These are phyloP conservation scores for Acanthamoeba castellanii DNA, from an alignment of 208 protist species.

Conservation along the genomic window DNA sequence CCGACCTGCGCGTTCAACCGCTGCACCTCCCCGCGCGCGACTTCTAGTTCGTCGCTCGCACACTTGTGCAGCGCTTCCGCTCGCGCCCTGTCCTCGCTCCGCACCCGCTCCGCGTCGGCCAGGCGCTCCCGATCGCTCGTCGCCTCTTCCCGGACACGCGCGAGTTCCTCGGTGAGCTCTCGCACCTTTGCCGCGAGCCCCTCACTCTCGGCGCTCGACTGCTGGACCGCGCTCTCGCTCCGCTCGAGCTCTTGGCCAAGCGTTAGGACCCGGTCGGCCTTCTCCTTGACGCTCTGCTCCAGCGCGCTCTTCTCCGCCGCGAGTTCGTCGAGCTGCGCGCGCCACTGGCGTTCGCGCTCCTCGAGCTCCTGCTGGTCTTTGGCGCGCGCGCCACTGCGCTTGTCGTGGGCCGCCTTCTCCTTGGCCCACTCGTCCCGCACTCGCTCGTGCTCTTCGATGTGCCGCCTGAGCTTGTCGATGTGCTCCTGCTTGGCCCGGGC, in stretches of 20 bases:
- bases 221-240: not conserved
- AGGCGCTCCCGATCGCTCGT: not conserved
- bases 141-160: not conserved
- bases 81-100: not conserved
- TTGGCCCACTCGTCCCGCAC: constrained; percentile 5
- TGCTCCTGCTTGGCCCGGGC: not conserved
- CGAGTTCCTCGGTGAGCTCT: constrained; percentile 20
- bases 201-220: not conserved
- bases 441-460: not conserved
- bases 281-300: constrained; percentile 3
- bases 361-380: not conserved
- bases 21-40: not conserved
- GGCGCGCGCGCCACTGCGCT: not conserved
- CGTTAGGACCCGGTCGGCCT: not conserved
- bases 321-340: not conserved
- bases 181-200: not conserved
- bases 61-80: not conserved
- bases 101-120: not conserved
- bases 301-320: not conserved
- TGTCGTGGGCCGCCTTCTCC: not conserved
- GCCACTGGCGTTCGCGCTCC: constrained; percentile 17
- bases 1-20: not conserved
- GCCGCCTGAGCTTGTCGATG: not conserved
- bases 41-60: not conserved
- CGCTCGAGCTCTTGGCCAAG: not conserved